Base-by-base conservation (phyloP, 352 stramenopile species). In the Globisporangium heterothallicum region DNA sequence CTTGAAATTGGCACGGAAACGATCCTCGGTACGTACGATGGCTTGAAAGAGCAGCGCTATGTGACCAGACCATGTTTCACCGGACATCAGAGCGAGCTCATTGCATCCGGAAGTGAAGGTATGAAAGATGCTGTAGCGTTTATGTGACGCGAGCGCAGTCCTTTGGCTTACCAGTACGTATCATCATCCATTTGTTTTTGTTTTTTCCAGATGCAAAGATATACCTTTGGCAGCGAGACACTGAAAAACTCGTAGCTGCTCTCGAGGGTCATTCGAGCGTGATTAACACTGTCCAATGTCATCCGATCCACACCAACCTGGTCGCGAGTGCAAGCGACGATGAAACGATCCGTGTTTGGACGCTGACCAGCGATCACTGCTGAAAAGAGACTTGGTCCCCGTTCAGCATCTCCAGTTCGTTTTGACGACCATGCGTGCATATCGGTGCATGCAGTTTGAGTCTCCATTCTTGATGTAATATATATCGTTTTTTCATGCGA, bases 91-190 rank as follows among this genome's bases (percentile, higher is more conserved):
- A 70, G 66, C 21, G 74, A 86, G 21, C 52, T 88, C 25, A 72
- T 90, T 6, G 68, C 68, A 0, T 86, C 38, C 22, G 81, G 81
- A 54, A 85, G 78, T 56, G 81, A 92, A 86, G 81, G 81, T 89
- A 63, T 18, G 45, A 8, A 2, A 14, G 25, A 10, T 27, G 7
- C 18, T 10, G 7, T 45, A 45, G 22, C 40, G 8, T 8, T 8
- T 26, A 14, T 9, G 8, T 10, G 21, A 14, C 22, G 22, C 7
- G 40, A n/a, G n/a, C n/a, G n/a, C n/a, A n/a, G n/a, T n/a, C n/a
- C n/a, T n/a, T n/a, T n/a, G n/a, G n/a, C n/a, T n/a, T n/a, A n/a
- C n/a, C n/a, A n/a, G n/a, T n/a, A n/a, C n/a, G n/a, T n/a, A 9
- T 22, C 8, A 45, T 12, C 40, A 45, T 30, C n/a, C 38, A 19